Percentiles rank a stretch among this genome's conserved stretches.
These are phyloP conservation scores for Phytopythium ostracodes DNA, from an alignment of 352 stramenopile genomes.

Conservation along the genomic window DNA sequence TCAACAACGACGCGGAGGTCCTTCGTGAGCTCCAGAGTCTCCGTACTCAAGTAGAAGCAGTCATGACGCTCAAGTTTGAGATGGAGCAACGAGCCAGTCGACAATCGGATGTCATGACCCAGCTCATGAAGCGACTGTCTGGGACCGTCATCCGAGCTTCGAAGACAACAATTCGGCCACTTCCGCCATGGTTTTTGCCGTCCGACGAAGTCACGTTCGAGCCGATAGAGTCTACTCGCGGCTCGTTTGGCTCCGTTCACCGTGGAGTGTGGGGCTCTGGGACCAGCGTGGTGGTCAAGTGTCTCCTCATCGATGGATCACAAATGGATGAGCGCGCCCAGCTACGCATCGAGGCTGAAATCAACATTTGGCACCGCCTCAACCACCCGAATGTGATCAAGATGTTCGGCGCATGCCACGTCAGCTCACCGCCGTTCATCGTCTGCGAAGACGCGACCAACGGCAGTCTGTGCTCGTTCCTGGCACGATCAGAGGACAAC, in stretches of 20 bases:
- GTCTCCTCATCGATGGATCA: slow-evolving; percentile 12
- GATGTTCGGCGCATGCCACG: slow-evolving; percentile 29
- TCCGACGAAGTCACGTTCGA: slow-evolving; percentile 13
- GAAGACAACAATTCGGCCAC: not conserved
- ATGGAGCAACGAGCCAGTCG: not conserved
- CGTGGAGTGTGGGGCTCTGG: slow-evolving; percentile 15
- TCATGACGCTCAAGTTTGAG: slow-evolving; percentile 15
- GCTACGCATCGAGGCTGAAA: slow-evolving; percentile 17
- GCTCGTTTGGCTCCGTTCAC: slow-evolving; percentile 19
- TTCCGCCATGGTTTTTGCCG: slow-evolving; percentile 19
- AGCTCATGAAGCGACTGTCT: slow-evolving; percentile 9
- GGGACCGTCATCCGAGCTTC: slow-evolving; percentile 14
- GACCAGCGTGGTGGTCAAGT: slow-evolving; percentile 31
- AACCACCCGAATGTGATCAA: slow-evolving; percentile 25
- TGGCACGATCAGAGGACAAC: slow-evolving; percentile 7
- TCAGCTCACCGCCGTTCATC: slow-evolving; percentile 19
- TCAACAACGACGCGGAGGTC: not conserved
- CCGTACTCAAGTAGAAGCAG: slow-evolving; percentile 4
- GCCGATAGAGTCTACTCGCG: slow-evolving; percentile 11
- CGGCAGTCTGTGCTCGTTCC: slow-evolving; percentile 16
- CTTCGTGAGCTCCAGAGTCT: not conserved
- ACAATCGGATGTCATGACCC: not conserved
- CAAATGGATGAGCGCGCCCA: slow-evolving; percentile 1
- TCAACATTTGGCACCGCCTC: slow-evolving; percentile 22
- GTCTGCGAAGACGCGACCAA: slow-evolving; percentile 20